A percentile compares a stretch with the other conserved stretches of the same genome.
phyloP scores from a whole-genome alignment of 345 rosid species.

The Pugionium cornutum region DNA sequence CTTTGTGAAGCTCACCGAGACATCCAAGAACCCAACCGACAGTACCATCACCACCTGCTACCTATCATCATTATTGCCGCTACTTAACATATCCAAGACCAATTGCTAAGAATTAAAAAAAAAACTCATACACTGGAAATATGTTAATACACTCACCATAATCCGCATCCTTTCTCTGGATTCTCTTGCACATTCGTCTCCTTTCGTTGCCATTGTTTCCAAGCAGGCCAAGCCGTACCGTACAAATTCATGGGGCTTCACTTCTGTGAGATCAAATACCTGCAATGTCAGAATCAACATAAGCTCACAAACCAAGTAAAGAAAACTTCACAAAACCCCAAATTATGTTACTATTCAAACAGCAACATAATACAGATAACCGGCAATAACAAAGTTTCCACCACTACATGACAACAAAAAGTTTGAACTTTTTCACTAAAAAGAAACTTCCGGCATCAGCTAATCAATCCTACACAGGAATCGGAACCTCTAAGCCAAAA shows the following conservation, averaged over 20 bases:
- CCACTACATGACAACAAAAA: not conserved
- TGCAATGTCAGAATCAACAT: conserved; percentile 33
- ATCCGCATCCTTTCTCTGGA: conserved; percentile 68
- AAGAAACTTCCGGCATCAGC: not conserved
- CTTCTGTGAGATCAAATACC: conserved; percentile 86
- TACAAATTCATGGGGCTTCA: conserved; percentile 82
- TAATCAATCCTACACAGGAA: not conserved
- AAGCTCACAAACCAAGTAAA: conserved; percentile 16
- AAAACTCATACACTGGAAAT: not conserved
- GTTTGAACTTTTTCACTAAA: not conserved
- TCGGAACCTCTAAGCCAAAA: conserved; percentile 3
- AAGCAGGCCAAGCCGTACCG: conserved; percentile 68
- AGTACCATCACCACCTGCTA: conserved; percentile 99
- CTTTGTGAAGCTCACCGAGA: conserved; percentile 67
- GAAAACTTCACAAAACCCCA: not conserved
- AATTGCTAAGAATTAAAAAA: not conserved
- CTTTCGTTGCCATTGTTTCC: conserved; percentile 63
- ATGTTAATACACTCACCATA: conserved; percentile 58
- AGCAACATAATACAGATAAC: not conserved
- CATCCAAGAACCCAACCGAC: conserved; percentile 96
- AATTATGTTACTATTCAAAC: conserved; percentile 11
- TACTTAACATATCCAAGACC: not conserved
- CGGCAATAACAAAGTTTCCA: not conserved
- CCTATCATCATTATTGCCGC: conserved; percentile 48
- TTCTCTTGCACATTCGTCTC: conserved; percentile 81